Evolutionary conservation across 2,329 filamentous ascomycete species (phyloP), one percentile per base, ranked within the genome.

Genomic region (Tolypocladium sp.): DNA sequence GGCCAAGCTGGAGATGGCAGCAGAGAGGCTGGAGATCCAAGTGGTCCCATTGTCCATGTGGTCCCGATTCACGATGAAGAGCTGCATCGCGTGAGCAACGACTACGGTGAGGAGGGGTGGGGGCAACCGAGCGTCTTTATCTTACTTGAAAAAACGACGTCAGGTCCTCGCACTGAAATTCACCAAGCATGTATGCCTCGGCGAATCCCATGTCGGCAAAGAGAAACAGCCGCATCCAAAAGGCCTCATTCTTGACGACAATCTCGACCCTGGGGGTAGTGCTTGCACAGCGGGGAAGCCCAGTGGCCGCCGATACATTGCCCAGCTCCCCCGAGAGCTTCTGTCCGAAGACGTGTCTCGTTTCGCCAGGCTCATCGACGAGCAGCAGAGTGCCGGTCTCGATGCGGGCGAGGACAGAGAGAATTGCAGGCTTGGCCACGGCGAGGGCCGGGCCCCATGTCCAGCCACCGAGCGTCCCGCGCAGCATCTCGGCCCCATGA

Each of bases 131-230:
- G n/a, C 20, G 41, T 22, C 13, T n/a, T n/a, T 9, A n/a, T 61
- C 73, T 66, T 68, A 86, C 83, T 69, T 83, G 81, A 70, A 91
- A 90, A 68, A 91, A 89, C 2, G 79, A 79, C 1, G 85, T 86
- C 64, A 91, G 69, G 68, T 90, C 82, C 13, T 80, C 74, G 61
- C 87, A 90, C 57, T 84, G 82, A 35, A 90, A 79, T 69, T 91
- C 87, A 52, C 84, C 85, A 20, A 90, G 77, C 86, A 91, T 90
- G 67, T 88, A 90, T 35, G 85, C 82, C 69, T 89, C 85, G 15
- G 87, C 83, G 63, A 91, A 89, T 3, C 88, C 88, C 86, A 91
- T 90, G 70, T 91, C 88, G 42, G 83, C 85, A 67, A 89, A 89
- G 35, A 91, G 72, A 53, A 87, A 78, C 57, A 89, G 71, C 46